These are phyloP conservation scores for Leucogyrophana mollusca DNA, from an alignment of 768 basidiomycete species.

Conservation along the genomic window DNA sequence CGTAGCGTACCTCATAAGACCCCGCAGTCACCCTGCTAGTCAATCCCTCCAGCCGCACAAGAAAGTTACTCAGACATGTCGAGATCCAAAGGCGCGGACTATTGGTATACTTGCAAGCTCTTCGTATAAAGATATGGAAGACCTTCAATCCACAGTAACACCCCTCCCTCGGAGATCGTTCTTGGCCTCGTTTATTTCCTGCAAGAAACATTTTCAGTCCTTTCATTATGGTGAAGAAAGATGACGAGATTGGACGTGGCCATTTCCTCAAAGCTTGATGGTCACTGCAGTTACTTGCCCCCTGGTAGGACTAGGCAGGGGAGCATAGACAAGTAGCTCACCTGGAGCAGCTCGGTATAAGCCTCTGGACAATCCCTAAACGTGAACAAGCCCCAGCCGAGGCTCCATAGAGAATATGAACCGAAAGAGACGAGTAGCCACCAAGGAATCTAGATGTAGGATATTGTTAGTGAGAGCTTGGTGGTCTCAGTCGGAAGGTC, in stretches of 20 bases:
- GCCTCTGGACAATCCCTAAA: slow-evolving; percentile 81
- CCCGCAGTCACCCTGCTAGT: too few species aligned
- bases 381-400: slow-evolving; percentile 72
- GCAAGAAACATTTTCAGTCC: neutral
- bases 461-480: neutral
- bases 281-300: too few species aligned
- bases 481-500: neutral
- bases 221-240: neutral
- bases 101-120: too few species aligned
- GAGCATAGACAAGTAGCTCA: slow-evolving; percentile 32
- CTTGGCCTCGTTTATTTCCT: slow-evolving; percentile 64
- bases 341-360: slow-evolving; percentile 64
- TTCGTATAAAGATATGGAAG: too few species aligned
- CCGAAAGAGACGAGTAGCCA: slow-evolving; percentile 81
- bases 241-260: neutral
- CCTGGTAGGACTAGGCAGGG: slow-evolving; percentile 5
- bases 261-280: too few species aligned
- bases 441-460: slow-evolving; percentile 64
- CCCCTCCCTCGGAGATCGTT: slow-evolving; percentile 58
- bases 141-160: slow-evolving; percentile 54
- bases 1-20: too few species aligned
- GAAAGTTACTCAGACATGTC: too few species aligned
- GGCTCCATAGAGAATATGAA: slow-evolving; percentile 73
- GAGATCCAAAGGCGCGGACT: too few species aligned
- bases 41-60: too few species aligned